Base-by-base conservation (phyloP, 2,329 filamentous ascomycete genomes). In the Botrytis pseudocinerea region DNA sequence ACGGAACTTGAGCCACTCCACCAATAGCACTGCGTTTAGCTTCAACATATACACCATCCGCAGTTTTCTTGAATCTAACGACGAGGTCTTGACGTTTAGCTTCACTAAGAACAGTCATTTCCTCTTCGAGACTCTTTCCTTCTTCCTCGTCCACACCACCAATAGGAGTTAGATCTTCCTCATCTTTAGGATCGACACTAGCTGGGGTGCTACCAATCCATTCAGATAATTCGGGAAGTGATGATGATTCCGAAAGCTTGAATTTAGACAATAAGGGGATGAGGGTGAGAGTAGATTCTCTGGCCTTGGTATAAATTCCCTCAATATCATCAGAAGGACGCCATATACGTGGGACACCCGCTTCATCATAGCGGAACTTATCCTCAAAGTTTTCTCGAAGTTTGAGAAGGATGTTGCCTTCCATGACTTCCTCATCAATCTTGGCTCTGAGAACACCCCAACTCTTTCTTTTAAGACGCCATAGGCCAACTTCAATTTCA, bases 371-470 rank as follows among this genome's bases (percentile, higher is more conserved):
- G 76, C 96, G 92, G 88, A 99, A 99, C 83, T 97, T 98, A 85
- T 99, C 96, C 83, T 99, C 96, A 78, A 99, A 99, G 84, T 98
- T 98, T 83, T 99, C 96, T 51, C 96, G 90, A 69, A 99, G 89
- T 85, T 99, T 99, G 78, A 98, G 87, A 48, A 98, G 85, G 71
- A 99, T 90, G 80, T 98, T 99, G 79, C 95, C 95, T 84, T 98
- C 96, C 90, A 97, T 97, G 80, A 98, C 93, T 83, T 99, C 96
- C 80, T 99, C 96, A 51, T 98, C 95, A 75, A 99, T 92, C 85
- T 93, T 96, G 74, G 94, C 91, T 63, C 93, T 89, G 75, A 99
- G 86, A 22, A 95, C 95, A 59, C 91, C 91, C 96, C 96, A 99
- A 75, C 93, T 96, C 86, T 98, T 98, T 76, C 95, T 90, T 74